Base-by-base conservation (phyloP, 139 green algal genomes). In the Gonium pectorale region DNA sequence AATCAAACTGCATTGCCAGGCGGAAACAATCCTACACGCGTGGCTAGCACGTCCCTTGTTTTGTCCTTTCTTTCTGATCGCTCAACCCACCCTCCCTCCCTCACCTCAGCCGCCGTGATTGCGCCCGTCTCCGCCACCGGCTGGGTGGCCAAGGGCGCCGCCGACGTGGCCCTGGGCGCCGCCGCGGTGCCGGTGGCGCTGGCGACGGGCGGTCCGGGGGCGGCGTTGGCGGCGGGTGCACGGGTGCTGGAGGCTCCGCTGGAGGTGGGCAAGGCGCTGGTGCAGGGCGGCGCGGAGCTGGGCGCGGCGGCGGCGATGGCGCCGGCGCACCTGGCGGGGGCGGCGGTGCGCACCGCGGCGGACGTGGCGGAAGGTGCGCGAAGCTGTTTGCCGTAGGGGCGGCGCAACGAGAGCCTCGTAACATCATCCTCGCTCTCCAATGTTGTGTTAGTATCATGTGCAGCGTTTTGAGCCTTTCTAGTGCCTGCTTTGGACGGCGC, bases 161-260 rank as follows among this genome's bases (percentile, higher is more conserved):
- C 62, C 24, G 77, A 83, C 77, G 15, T 73, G 27, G 77, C 77
- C 0, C 31, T 73, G n/a, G 77, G 77, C 38, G 77, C 62, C 5
- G 77, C 77, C 8, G 77, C 31, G 33, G 62, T 83, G 60, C 77
- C 77, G 21, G 59, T 83, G 77, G 77, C 77, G 29, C 77, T 83
- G 41, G 62, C 64, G 43, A 73, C 77, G 31, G 77, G 60, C 37
- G 77, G 77, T 11, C 77, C 77, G 62, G 77, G 60, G 31, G 77
- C 77, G 60, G 75, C 75, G 41, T 2, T 83, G 75, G 75, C 75
- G 59, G 75, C 75, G 60, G 77, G 77, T 2, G 59, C 77, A 5
- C n/a, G 62, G 7, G 77, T 62, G n/a, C 60, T 83, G 77, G 77
- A 83, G 77, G 77, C 41, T 11, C 77, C 77, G 21, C 77, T 83